Percentiles rank a stretch among this genome's conserved stretches.
Evolutionary conservation across 2,329 filamentous ascomycete species (phyloP).

Genomic region (Aspergillus tanneri): DNA sequence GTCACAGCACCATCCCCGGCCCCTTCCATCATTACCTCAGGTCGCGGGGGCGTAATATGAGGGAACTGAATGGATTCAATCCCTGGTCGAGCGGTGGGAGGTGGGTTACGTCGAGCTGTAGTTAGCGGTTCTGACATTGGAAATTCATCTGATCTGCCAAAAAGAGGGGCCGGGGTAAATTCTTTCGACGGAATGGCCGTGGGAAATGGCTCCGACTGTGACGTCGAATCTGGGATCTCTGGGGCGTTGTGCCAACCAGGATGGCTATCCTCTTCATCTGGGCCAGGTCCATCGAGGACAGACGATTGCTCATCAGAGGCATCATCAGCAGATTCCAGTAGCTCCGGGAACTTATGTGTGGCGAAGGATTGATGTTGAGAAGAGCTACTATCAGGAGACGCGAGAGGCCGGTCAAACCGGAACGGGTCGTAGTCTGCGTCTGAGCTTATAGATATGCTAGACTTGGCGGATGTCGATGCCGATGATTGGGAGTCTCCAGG

Average conservation of each 20-base stretch:
- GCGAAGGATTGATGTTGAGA: slow-evolving; percentile 38
- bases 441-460: slow-evolving; percentile 29
- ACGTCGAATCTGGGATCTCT: slow-evolving; percentile 11
- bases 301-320: slow-evolving; percentile 51
- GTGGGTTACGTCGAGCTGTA: slow-evolving; percentile 20
- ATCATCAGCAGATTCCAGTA: slow-evolving; percentile 48
- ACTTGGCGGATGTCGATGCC: slow-evolving; percentile 37
- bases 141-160: slow-evolving; percentile 13
- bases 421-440: slow-evolving; percentile 46
- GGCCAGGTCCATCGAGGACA: slow-evolving; percentile 53
- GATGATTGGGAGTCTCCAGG: slow-evolving; percentile 38
- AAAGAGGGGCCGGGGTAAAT: slow-evolving; percentile 7
- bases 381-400: slow-evolving; percentile 22
- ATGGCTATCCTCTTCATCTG: slow-evolving; percentile 56
- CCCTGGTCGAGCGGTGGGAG: slow-evolving; percentile 10
- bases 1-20: slow-evolving; percentile 38
- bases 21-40: slow-evolving; percentile 39
- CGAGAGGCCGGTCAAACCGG: slow-evolving; percentile 39
- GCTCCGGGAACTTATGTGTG: slow-evolving; percentile 42
- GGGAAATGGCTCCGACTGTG: slow-evolving; percentile 25
- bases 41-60: slow-evolving; percentile 37
- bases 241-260: slow-evolving; percentile 23
- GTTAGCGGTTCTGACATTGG: slow-evolving; percentile 23
- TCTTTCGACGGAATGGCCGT: slow-evolving; percentile 26
- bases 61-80: slow-evolving; percentile 37